Percentiles rank a stretch among this genome's conserved stretches.
These are phyloP conservation scores for Mycotypha africana DNA, from an alignment of 371 early-diverging fungal genomes.

Conservation along the genomic window DNA sequence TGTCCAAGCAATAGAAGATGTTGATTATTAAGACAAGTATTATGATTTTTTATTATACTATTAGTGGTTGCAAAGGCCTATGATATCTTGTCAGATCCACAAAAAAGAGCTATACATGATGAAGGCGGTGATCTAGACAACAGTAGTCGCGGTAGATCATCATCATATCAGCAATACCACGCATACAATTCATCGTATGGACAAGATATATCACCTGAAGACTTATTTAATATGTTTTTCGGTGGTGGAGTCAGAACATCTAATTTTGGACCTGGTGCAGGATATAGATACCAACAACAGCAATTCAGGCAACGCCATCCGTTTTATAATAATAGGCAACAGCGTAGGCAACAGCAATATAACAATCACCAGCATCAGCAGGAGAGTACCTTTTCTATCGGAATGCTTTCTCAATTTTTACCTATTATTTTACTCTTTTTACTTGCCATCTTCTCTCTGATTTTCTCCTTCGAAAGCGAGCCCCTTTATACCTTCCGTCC, in stretches of 20 bases:
- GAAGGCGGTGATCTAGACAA: conserved; percentile 73
- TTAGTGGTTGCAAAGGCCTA: conserved; percentile 86
- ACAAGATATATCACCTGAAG: conserved; percentile 84
- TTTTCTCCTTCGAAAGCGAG: conserved; percentile 17
- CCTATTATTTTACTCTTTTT: conserved; percentile 11
- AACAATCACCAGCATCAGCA: too few species aligned
- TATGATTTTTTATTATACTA: too few species aligned
- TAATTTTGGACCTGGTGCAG: conserved; percentile 6
- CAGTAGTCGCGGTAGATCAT: conserved; percentile 26
- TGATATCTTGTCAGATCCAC: conserved; percentile 78
- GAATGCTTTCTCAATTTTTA: conserved; percentile 4
- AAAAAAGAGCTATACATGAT: conserved; percentile 86
- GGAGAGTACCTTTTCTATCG: neutral
- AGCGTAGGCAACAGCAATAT: neutral
- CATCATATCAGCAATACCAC: conserved; percentile 16
- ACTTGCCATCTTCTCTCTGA: conserved; percentile 4
- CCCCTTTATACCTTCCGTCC: conserved; percentile 35
- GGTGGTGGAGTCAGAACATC: conserved; percentile 46
- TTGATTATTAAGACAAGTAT: too few species aligned
- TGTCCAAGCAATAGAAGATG: too few species aligned
- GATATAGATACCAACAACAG: conserved; percentile 9
- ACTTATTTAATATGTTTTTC: conserved; percentile 91
- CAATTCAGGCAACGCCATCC: conserved; percentile 7
- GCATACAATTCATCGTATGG: conserved; percentile 37
- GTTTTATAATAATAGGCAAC: too few species aligned